Conservation (phyloP, 129 eudicot genomes). For the Arctium lappa region DNA sequence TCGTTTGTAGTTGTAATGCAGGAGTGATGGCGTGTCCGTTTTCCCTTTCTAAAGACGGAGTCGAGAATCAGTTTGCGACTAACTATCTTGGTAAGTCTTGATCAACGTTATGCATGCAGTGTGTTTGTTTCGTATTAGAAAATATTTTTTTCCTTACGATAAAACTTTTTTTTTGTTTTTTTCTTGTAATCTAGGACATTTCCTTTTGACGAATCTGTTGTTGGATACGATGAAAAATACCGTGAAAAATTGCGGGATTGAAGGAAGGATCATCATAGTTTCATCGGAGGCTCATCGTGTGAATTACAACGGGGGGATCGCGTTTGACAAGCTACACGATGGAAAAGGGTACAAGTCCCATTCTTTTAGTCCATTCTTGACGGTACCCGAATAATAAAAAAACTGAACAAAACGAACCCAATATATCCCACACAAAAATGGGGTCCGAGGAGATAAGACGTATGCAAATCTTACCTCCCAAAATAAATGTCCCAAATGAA, state of each 20-base stretch:
- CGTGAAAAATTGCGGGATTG: constrained; percentile 50
- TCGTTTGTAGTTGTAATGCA: constrained; percentile 68
- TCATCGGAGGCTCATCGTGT: constrained; percentile 63
- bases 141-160: neutral
- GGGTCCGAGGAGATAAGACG: neutral
- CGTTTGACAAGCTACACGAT: constrained; percentile 77
- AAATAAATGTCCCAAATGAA: neutral
- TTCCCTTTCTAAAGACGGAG: constrained; percentile 64
- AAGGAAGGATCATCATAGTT: constrained; percentile 83
- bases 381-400: neutral
- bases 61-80: constrained; percentile 87
- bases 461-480: neutral
- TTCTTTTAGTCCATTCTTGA: neutral
- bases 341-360: constrained; percentile 44
- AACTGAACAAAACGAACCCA: neutral
- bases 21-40: constrained; percentile 87
- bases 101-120: neutral
- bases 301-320: constrained; percentile 65
- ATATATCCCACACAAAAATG: neutral
- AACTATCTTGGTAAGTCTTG: constrained; percentile 64
- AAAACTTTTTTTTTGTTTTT: neutral
- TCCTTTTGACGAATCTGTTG: constrained; percentile 76
- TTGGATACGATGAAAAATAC: constrained; percentile 87
- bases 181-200: constrained; percentile 60
- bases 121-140: neutral